Percentiles rank a stretch among this genome's conserved stretches.
Evolutionary conservation across 208 protist species (phyloP).

Genomic region (Borovskyia barvae): DNA sequence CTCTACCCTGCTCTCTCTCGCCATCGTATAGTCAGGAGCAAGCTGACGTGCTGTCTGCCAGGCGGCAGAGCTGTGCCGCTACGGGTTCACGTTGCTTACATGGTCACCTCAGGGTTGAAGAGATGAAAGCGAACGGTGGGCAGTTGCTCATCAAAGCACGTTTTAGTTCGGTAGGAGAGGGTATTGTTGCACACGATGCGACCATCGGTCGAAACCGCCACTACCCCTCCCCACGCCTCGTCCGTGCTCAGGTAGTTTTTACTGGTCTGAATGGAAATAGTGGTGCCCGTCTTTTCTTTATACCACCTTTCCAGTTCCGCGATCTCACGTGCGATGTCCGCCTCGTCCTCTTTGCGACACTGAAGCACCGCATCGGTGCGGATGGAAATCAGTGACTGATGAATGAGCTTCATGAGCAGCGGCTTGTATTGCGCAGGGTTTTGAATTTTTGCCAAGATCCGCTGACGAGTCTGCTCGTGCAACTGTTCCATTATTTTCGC

Average conservation of each 20-base stretch:
- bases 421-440: conserved; percentile 62
- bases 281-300: conserved; percentile 36
- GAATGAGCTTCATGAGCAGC: conserved; percentile 63
- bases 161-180: conserved; percentile 78
- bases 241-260: conserved; percentile 61
- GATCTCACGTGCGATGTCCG: conserved; percentile 40
- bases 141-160: conserved; percentile 87
- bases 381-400: conserved; percentile 76
- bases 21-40: too few species aligned
- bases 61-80: too few species aligned
- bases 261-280: conserved; percentile 46
- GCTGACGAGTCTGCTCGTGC: conserved; percentile 64
- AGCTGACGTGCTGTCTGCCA: too few species aligned
- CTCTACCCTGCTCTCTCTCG: too few species aligned
- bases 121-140: conserved; percentile 86
- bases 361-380: conserved; percentile 68
- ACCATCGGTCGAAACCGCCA: conserved; percentile 65
- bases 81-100: too few species aligned
- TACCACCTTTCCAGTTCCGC: conserved; percentile 71
- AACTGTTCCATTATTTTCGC: conserved; percentile 76
- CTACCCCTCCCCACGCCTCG: conserved; percentile 80
- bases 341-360: conserved; percentile 72
- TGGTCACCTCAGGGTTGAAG: conserved; percentile 66
- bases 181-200: conserved; percentile 90
- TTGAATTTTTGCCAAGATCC: conserved; percentile 49